Evolutionary conservation across 2,329 filamentous ascomycete species (phyloP).

Genomic region (Fusarium sp.): DNA sequence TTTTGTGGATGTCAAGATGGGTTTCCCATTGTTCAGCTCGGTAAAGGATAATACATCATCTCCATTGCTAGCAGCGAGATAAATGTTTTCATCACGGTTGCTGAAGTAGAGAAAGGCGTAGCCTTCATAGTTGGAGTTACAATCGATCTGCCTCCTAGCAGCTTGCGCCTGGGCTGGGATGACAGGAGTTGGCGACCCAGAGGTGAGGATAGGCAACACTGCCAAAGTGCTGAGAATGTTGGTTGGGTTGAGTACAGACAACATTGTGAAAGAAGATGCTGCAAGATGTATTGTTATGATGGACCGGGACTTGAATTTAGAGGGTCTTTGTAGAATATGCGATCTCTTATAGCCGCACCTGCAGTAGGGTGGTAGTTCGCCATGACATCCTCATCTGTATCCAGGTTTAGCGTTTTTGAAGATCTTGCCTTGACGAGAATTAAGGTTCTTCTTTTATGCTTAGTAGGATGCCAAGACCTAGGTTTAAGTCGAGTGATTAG

Average conservation of each 20-base stretch:
- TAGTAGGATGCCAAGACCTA: neutral
- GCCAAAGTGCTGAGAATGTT: neutral
- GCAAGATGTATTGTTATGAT: accelerated
- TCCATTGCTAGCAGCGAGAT: conserved; percentile 9
- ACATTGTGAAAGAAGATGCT: neutral
- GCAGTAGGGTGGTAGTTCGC: neutral
- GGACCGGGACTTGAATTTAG: neutral
- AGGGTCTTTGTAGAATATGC: too few relatives aligned
- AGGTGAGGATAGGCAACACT: accelerated
- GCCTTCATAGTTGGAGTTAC: neutral
- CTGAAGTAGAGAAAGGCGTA: conserved; percentile 19
- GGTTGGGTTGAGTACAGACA: accelerated
- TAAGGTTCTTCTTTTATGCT: neutral
- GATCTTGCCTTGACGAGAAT: neutral
- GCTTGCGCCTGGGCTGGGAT: accelerated
- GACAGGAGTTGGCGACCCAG: neutral
- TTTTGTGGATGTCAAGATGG: neutral
- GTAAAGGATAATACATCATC: conserved; percentile 3
- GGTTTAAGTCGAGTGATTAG: neutral
- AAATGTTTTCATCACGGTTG: conserved; percentile 6
- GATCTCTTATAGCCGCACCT: neutral
- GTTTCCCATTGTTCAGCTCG: neutral
- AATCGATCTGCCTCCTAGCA: neutral
- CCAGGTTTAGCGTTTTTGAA: neutral
- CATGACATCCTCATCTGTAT: neutral